Evolutionary conservation across 345 rosid species (phyloP), one percentile per base, ranked within the genome.

Genomic region (Melaleuca alternifolia): DNA sequence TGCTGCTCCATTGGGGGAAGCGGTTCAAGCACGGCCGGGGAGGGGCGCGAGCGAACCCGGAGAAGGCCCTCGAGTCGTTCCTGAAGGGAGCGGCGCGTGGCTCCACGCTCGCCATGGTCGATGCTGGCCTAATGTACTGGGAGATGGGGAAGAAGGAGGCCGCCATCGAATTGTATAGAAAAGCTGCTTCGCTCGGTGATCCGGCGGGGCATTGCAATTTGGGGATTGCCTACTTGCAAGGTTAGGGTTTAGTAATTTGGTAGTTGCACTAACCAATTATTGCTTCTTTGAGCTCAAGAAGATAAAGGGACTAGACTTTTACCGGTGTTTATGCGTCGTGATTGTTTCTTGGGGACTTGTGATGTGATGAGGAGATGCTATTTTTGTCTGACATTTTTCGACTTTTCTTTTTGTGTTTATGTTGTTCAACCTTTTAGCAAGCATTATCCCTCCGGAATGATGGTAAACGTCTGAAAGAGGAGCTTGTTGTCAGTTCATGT

Each of bases 101-200:
- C 54, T 96, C 96, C 52, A 91, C 97, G n/a, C 93, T 93, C 16
- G 98, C 99, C n/a, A 96, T 97, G 99, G 99, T 97, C 41, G 99
- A 97, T 50, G 99, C 99, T 1, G 98, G 98, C 18, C 95, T 97
- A 41, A 84, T 97, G 56, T 95, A 92, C 71, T 97, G 99, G 99
- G 99, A 95, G 87, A 87, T 85, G 28, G 99, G 96, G 44, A 83
- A 87, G 59, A 93, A 88, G 57, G 94, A 92, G 37, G 92, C 88
- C 87, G 98, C 99, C 1, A 86, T 93, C 52, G 85, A 86, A 3
- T 77, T 95, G 50, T 97, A 97, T 62, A 86, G 52, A 86, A 93
- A 89, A 88, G 99, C 99, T 6, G 99, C 99, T 3, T 92, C 88
- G 89, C 95, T 95, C 6, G 98, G 98, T 10, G 98, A 96, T 84